A percentile compares a stretch with the other conserved stretches of the same genome.
Conservation (phyloP, 192 early-diverging fungal species). For the Oehlia diaphana region DNA sequence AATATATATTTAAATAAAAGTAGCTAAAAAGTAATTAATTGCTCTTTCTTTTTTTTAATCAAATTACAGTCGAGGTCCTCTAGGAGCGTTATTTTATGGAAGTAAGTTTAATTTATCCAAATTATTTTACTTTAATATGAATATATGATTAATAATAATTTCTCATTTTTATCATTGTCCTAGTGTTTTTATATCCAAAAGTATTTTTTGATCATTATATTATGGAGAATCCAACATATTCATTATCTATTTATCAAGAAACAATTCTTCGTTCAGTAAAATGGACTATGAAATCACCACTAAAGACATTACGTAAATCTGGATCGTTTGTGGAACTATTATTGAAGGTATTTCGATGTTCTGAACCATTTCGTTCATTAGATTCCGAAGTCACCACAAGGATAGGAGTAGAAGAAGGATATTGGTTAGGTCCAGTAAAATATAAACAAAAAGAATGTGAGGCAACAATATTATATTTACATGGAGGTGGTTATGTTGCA, state of each 20-base stretch:
- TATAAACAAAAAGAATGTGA: background rate
- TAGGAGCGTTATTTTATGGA: background rate
- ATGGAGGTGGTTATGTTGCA: slow-evolving; percentile 10
- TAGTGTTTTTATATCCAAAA: background rate
- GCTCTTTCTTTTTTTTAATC: background rate
- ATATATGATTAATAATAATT: background rate
- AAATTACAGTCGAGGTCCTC: background rate
- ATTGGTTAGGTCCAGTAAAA: slow-evolving; percentile 18
- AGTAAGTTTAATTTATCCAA: background rate
- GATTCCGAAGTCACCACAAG: background rate
- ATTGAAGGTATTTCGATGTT: background rate
- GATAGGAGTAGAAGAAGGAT: background rate
- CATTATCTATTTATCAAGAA: slow-evolving; percentile 11
- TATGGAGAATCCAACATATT: background rate
- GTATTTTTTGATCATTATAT: background rate
- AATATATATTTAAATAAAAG: too few relatives aligned
- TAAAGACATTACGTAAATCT: background rate
- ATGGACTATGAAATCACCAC: background rate
- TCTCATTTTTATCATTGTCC: too few relatives aligned
- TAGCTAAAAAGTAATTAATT: too few relatives aligned
- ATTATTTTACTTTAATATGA: background rate
- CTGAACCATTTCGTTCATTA: background rate
- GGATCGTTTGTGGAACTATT: background rate
- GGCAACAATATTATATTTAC: slow-evolving; percentile 19
- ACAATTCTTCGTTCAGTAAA: background rate